Evolutionary conservation across 2,329 filamentous ascomycete species (phyloP), one percentile per base, ranked within the genome.

Genomic region (Phialocephala subalpina): DNA sequence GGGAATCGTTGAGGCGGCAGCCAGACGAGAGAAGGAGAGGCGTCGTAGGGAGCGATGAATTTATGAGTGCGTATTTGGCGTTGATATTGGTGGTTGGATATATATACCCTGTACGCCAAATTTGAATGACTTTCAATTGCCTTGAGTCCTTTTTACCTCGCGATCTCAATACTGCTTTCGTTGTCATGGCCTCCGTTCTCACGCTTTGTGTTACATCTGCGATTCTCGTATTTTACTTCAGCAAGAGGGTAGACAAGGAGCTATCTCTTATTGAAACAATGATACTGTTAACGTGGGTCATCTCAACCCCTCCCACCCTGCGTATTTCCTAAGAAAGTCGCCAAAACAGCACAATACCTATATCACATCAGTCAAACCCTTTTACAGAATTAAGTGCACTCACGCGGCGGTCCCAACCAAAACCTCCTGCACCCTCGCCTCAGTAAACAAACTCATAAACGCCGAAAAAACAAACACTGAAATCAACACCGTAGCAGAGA

Each of bases 1-100:
- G 47, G 63, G 25, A 1, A 67, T 75, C 2, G 69, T 76, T 2
- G 74, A 76, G 36, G 71, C 62, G 4, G 74, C 75, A 7, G 64
- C 35, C 20, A 67, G 65, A 58, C 70, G 74, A 42, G 73, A 73
- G 36, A 72, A 60, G 49, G 73, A 74, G 38, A 72, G 73, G 35
- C 60, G 52, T 52, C 58, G 49, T 29, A 47, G 18, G 18, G 64
- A 61, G n/a, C 22, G 59, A 29, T 61, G 47, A 53, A 29, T 8
- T 49, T 22, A 25, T 27, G 25, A 18, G 27, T 29, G 14, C 25
- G 11, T 12, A 3, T 49, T 25, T 29, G 49, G 27, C 49, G 49
- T 27, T 53, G 29, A 53, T 27, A 1, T 33, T 53, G 49, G 25
- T 53, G 49, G 25, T 29, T 18, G 49, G 25, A 53, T 53, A 33